A percentile compares a stretch with the other conserved stretches of the same genome.
phyloP scores from a whole-genome alignment of 768 basidiomycete genomes.

The Podaxis pistillaris region DNA sequence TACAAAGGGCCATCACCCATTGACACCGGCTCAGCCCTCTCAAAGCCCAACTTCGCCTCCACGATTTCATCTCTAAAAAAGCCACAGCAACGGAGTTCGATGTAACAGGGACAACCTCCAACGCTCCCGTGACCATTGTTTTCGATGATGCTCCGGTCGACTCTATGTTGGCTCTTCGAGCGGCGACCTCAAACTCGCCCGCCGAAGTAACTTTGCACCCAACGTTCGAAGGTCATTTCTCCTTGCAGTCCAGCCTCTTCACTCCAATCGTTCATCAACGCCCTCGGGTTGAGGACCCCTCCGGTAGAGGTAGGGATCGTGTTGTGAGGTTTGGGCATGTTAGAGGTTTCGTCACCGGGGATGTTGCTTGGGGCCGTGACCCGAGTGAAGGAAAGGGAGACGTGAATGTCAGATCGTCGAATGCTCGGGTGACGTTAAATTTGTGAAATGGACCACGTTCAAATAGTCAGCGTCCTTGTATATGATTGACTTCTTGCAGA shows the following conservation, averaged over 20 bases:
- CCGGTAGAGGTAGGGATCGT: slow-evolving; percentile 2
- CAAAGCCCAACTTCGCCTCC: slow-evolving; percentile 1
- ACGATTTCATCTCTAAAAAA: not conserved
- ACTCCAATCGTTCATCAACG: not conserved
- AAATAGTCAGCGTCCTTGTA: not conserved
- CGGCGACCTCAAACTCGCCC: slow-evolving; percentile 1
- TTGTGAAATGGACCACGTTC: not conserved
- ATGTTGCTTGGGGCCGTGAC: slow-evolving; percentile 7
- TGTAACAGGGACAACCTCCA: not conserved
- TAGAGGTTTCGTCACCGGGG: not conserved
- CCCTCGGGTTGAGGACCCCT: slow-evolving; percentile 6
- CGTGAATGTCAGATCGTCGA: slow-evolving; percentile 1
- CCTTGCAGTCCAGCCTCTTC: not conserved
- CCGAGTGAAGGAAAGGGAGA: slow-evolving; percentile 3
- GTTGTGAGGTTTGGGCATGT: not conserved
- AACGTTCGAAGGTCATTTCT: slow-evolving; percentile 11
- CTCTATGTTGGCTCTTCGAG: slow-evolving; percentile 1
- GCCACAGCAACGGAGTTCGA: not conserved
- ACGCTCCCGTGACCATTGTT: not conserved
- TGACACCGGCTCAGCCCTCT: not conserved
- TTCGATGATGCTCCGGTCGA: slow-evolving; percentile 8
- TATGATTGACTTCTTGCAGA: not conserved
- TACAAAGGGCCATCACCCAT: not conserved
- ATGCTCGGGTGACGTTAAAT: slow-evolving; percentile 4
- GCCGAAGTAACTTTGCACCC: slow-evolving; percentile 9